A percentile compares a stretch with the other conserved stretches of the same genome.
Evolutionary conservation across 148 eudicot genomes (phyloP).

Genomic region (Chenopodium berlandieri): DNA sequence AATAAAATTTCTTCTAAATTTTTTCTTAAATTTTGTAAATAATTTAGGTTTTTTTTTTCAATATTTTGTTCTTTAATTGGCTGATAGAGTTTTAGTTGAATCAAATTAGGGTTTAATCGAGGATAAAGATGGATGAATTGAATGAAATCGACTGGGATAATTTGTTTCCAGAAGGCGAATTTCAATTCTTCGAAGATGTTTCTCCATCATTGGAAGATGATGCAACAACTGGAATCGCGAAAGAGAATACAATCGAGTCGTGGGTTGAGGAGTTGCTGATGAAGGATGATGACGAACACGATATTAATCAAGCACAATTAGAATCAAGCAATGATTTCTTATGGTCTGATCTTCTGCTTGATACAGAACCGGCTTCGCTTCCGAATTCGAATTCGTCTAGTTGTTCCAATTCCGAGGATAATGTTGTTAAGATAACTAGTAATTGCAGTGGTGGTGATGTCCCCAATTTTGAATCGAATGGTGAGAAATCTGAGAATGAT

Average conservation of each 20-base stretch:
- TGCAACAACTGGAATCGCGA: conserved; percentile 7
- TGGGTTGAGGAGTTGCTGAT: conserved; percentile 51
- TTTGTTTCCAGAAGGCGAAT: background rate
- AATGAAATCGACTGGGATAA: conserved; percentile 37
- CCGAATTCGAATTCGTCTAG: conserved; percentile 20
- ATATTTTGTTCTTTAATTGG: background rate
- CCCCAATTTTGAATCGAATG: conserved; percentile 9
- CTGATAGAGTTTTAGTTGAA: background rate
- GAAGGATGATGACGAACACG: conserved; percentile 38
- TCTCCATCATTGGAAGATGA: background rate
- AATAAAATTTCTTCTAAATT: background rate
- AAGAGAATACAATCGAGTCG: background rate
- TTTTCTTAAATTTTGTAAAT: conserved; percentile 1
- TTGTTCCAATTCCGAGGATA: conserved; percentile 23
- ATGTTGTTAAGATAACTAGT: background rate
- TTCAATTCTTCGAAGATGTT: conserved; percentile 18
- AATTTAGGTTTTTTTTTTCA: background rate
- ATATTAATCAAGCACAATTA: background rate
- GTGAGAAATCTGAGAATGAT: background rate
- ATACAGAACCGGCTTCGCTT: background rate
- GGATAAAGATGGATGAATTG: background rate
- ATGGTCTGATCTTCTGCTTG: conserved; percentile 34
- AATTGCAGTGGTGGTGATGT: background rate
- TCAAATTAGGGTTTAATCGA: background rate
- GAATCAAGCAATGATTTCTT: background rate